Evolutionary conservation across 2,329 filamentous ascomycete species (phyloP), one percentile per base, ranked within the genome.

Genomic region (Botrytis sinoallii): DNA sequence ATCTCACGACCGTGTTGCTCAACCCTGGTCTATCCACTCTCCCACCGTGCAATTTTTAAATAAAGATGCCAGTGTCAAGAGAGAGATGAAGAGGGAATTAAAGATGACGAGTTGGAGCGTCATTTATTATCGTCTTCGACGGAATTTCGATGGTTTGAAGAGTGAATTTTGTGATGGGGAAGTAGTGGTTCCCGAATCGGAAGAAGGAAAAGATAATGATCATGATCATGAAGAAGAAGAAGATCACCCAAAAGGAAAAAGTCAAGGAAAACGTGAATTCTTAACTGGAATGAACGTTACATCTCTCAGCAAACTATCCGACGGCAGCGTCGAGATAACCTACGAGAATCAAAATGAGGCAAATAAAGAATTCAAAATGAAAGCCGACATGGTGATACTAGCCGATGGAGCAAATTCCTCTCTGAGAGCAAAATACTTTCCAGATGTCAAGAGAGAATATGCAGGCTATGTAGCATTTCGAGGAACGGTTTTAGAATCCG

Each of bases 401-500:
- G 75, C 77, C 61, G 76, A 78, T 73, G 77, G 77, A 9, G 70
- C 77, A 1, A 78, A 75, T 72, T 79, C 78, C 1, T 68, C 48
- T 14, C 57, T 78, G 14, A 64, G 75, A 12, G 70, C 59, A 35
- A 16, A 76, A 20, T 70, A 76, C 4, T 44, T 74, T 8, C 76
- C 76, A 2, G 73, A 75, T 16, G 71, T 69, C 2, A 65, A 77
- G 69, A 73, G 78, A n/a, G 75, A n/a, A 3, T 78, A 78, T 73
- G 75, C 66, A 8, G 78, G 77, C 6, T 78, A 78, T 68, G 71
- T 77, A 22, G 74, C 70, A 2, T 81, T 84, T 40, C 79, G 85
- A 16, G 85, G 84, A 2, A 85, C 83, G 0, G 77, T 85, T 4
- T 77, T 74, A 4, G 84, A 86, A 75, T 71, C 75, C n/a, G 81